Percentiles rank a stretch among this genome's conserved stretches.
phyloP scores from a whole-genome alignment of 2,329 filamentous ascomycete genomes.

The Parasarocladium wereldwijsianum region DNA sequence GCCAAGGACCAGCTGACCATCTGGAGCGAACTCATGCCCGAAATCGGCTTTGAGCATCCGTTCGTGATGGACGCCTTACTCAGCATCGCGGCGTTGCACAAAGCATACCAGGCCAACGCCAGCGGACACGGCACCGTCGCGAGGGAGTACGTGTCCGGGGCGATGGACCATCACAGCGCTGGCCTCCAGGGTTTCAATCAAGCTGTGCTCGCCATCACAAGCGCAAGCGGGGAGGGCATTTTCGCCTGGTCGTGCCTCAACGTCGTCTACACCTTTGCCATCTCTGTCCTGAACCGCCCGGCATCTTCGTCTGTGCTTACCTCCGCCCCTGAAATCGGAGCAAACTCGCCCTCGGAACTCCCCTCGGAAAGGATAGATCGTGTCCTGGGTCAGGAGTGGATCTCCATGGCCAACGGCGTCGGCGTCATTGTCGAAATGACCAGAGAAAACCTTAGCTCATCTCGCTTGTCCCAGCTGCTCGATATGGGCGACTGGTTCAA shows the following conservation, averaged over 20 bases:
- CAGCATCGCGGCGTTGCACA: slow-evolving; percentile 8
- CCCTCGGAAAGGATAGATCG: slow-evolving; percentile 5
- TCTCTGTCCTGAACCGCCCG: neutral
- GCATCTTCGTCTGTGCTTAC: too few species aligned
- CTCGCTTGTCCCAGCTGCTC: slow-evolving; percentile 5
- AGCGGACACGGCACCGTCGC: neutral
- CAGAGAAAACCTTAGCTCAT: slow-evolving; percentile 3
- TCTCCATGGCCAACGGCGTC: slow-evolving; percentile 10
- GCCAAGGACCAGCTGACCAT: neutral
- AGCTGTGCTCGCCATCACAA: slow-evolving; percentile 1
- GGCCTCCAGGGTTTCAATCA: slow-evolving; percentile 5
- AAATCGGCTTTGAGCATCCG: slow-evolving; percentile 6
- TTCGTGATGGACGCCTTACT: slow-evolving; percentile 8
- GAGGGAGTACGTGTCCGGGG: neutral
- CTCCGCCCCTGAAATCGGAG: neutral
- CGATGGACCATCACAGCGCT: slow-evolving; percentile 6
- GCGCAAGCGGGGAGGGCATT: slow-evolving; percentile 6
- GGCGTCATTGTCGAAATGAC: slow-evolving; percentile 6
- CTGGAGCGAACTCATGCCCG: slow-evolving; percentile 6
- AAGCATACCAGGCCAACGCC: slow-evolving; percentile 5
- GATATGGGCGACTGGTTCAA: slow-evolving; percentile 9
- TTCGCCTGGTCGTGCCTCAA: slow-evolving; percentile 7
- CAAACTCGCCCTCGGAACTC: neutral
- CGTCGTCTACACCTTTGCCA: slow-evolving; percentile 7
- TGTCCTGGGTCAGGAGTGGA: slow-evolving; percentile 9